phyloP scores from a whole-genome alignment of 106 monocot genomes.

The Apostasia ramifera region DNA sequence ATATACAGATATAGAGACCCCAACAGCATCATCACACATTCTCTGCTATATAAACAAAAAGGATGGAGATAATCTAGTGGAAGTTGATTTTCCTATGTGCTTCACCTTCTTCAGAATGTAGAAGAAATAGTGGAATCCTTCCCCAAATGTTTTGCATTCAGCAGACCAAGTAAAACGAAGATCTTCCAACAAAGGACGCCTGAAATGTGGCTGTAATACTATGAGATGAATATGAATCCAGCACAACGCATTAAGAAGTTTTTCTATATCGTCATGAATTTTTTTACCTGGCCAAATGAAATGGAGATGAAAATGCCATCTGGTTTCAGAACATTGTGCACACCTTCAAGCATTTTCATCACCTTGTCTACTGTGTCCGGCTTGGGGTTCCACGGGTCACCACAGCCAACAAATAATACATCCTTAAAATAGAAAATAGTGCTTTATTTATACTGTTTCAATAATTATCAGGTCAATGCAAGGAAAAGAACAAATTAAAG shows the following conservation, averaged over 20 bases:
- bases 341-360: slow-evolving; percentile 77
- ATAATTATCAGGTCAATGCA: not conserved
- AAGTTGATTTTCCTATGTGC: not conserved
- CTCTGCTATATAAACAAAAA: no score
- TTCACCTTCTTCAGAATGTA: slow-evolving; percentile 77
- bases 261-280: not conserved
- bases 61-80: no score
- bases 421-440: slow-evolving; percentile 26
- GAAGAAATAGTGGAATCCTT: slow-evolving; percentile 94
- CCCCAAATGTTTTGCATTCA: slow-evolving; percentile 71
- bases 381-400: slow-evolving; percentile 92
- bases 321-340: slow-evolving; percentile 75
- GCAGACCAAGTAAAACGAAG: slow-evolving; percentile 85
- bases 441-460: not conserved
- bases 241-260: not conserved
- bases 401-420: slow-evolving; percentile 91
- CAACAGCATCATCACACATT: no score
- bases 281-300: slow-evolving; percentile 82
- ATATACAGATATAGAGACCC: no score
- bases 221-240: not conserved
- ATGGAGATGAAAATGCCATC: slow-evolving; percentile 85
- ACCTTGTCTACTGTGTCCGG: slow-evolving; percentile 62
- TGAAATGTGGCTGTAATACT: slow-evolving; percentile 81
- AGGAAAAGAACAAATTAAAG: not conserved
- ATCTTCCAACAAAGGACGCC: slow-evolving; percentile 68